A percentile compares a stretch with the other conserved stretches of the same genome.
These are phyloP conservation scores for Noccaea caerulescens DNA, from an alignment of 345 rosid species.

Conservation along the genomic window DNA sequence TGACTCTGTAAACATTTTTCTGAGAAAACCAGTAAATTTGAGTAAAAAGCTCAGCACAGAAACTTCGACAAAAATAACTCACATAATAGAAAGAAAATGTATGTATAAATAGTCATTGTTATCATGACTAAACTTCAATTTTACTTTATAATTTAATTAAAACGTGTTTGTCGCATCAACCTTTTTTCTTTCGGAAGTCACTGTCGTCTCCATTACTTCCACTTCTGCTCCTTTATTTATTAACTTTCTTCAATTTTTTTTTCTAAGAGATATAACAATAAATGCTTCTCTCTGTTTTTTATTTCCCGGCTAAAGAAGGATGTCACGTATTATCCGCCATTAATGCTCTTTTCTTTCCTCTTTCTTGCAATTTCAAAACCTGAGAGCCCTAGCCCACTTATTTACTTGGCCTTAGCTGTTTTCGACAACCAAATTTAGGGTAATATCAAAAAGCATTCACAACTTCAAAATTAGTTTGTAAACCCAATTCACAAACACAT, in stretches of 20 bases:
- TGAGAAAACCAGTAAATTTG: conserved; percentile 25
- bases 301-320: conserved; percentile 36
- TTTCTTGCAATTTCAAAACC: conserved; percentile 30
- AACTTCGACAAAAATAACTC: conserved; percentile 40
- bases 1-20: conserved; percentile 3
- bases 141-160: conserved; percentile 5
- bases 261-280: conserved; percentile 27
- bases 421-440: conserved; percentile 2
- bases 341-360: conserved; percentile 54
- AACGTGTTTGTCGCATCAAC: conserved; percentile 42
- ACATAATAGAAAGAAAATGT: neutral
- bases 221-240: conserved; percentile 38
- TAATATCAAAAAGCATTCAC: conserved; percentile 9
- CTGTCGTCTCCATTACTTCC: conserved; percentile 45
- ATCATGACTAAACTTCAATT: neutral
- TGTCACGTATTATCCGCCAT: conserved; percentile 53
- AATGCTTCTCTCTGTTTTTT: conserved; percentile 38
- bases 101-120: conserved; percentile 5
- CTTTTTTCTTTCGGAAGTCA: conserved; percentile 40
- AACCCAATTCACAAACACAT: neutral
- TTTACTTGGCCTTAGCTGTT: conserved; percentile 38
- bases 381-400: conserved; percentile 42
- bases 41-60: conserved; percentile 34
- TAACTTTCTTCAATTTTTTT: conserved; percentile 12
- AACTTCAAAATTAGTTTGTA: neutral